phyloP scores from a whole-genome alignment of 2,329 filamentous ascomycete species.

The Rutstroemia sp. region DNA sequence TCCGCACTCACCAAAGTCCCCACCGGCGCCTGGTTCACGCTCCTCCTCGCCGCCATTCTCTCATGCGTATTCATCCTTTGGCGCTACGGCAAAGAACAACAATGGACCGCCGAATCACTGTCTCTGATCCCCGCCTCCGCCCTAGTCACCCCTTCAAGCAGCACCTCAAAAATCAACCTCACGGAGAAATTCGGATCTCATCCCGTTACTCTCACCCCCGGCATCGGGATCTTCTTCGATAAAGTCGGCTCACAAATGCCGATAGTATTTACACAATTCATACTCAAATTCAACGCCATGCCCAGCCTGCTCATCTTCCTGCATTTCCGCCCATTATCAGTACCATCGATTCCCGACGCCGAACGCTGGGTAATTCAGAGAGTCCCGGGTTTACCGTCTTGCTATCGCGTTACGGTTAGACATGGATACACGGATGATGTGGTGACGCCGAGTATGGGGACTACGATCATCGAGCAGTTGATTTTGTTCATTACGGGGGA shows the following conservation, averaged over 20 bases:
- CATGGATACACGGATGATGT: conserved; percentile 70
- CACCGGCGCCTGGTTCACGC: conserved; percentile 70
- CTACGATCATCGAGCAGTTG: conserved; percentile 51
- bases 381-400: conserved; percentile 42
- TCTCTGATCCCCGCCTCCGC: conserved; percentile 44
- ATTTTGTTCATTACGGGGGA: conserved; percentile 39
- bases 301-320: conserved; percentile 69
- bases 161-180: conserved; percentile 26
- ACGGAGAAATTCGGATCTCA: conserved; percentile 33
- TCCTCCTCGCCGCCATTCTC: conserved; percentile 56
- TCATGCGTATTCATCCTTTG: conserved; percentile 63
- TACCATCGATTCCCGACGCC: conserved; percentile 44
- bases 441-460: conserved; percentile 55
- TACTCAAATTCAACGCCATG: conserved; percentile 60
- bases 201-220: conserved; percentile 43
- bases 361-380: conserved; percentile 40
- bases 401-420: conserved; percentile 61
- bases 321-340: conserved; percentile 58
- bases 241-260: conserved; percentile 61
- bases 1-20: conserved; percentile 67
- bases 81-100: conserved; percentile 72
- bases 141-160: conserved; percentile 37
- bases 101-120: conserved; percentile 60
- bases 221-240: conserved; percentile 69
- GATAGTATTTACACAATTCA: conserved; percentile 64